Conservation (phyloP, 108 stramenopile genomes). For the Nannochloropsis granulata region DNA sequence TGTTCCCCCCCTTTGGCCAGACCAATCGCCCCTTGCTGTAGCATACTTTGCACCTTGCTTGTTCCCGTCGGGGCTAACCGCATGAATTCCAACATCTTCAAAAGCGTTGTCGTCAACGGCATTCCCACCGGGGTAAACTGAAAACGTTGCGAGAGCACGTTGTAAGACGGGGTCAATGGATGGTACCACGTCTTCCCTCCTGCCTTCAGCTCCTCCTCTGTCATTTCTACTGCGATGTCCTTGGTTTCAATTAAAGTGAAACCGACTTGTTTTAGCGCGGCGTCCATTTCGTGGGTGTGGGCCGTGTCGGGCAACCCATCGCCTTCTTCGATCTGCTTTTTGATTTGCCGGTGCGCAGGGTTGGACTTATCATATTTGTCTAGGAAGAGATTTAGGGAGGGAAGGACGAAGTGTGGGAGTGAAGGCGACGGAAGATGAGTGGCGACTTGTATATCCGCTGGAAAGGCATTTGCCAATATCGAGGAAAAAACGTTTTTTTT, state of each 20-base stretch:
- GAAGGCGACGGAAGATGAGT: too few relatives aligned
- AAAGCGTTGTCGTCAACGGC: slow-evolving; percentile 39
- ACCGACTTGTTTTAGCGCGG: slow-evolving; percentile 54
- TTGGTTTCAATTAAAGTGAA: slow-evolving; percentile 55
- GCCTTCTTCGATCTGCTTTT: slow-evolving; percentile 73
- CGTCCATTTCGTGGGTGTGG: slow-evolving; percentile 42
- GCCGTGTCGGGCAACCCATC: slow-evolving; percentile 70
- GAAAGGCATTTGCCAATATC: too few relatives aligned
- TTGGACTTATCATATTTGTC: slow-evolving; percentile 57
- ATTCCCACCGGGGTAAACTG: slow-evolving; percentile 69
- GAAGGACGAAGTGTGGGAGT: not conserved
- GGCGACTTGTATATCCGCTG: too few relatives aligned
- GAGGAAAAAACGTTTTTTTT: too few relatives aligned
- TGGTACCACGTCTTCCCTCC: slow-evolving; percentile 48
- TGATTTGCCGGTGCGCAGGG: slow-evolving; percentile 48
- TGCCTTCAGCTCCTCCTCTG: slow-evolving; percentile 25
- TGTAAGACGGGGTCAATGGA: slow-evolving; percentile 63
- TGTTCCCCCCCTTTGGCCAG: slow-evolving; percentile 51
- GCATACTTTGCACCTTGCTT: slow-evolving; percentile 57
- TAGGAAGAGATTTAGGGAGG: not conserved
- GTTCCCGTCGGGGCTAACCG: slow-evolving; percentile 63
- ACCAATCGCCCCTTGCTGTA: slow-evolving; percentile 66
- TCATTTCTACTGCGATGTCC: slow-evolving; percentile 48
- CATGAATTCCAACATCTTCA: slow-evolving; percentile 52
- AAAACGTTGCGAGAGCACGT: slow-evolving; percentile 65